Conservation (phyloP, 805 yeast species). For the Candida ulmi region DNA sequence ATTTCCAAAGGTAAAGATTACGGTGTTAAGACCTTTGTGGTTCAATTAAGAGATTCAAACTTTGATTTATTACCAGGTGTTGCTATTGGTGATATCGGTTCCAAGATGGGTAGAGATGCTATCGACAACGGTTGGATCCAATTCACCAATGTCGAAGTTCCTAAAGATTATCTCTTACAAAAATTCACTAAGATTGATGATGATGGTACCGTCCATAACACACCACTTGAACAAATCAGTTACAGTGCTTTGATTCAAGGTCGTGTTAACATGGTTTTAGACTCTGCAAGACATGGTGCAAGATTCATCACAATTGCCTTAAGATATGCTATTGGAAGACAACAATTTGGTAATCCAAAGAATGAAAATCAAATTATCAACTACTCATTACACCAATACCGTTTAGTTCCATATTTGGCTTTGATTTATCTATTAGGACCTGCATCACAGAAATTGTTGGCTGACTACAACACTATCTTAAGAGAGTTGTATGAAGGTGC, state of each 20-base stretch:
- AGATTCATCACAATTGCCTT: slow-evolving; percentile 78
- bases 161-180: slow-evolving; percentile 76
- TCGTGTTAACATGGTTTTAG: slow-evolving; percentile 83
- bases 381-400: slow-evolving; percentile 84
- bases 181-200: slow-evolving; percentile 67
- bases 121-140: slow-evolving; percentile 97
- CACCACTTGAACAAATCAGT: slow-evolving; percentile 82
- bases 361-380: slow-evolving; percentile 73
- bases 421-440: slow-evolving; percentile 71
- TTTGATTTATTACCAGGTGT: slow-evolving; percentile 76
- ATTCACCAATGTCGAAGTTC: slow-evolving; percentile 76
- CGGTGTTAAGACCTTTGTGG: slow-evolving; percentile 92
- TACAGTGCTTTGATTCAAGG: slow-evolving; percentile 87
- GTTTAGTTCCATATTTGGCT: slow-evolving; percentile 81
- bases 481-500: slow-evolving; percentile 44
- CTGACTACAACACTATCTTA: slow-evolving; percentile 44
- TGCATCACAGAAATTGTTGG: slow-evolving; percentile 58
- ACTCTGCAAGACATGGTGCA: slow-evolving; percentile 75
- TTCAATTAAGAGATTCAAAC: slow-evolving; percentile 76
- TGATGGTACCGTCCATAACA: slow-evolving; percentile 59
- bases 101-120: slow-evolving; percentile 94
- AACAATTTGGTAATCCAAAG: slow-evolving; percentile 57
- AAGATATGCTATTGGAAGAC: slow-evolving; percentile 55
- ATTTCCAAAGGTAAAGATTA: slow-evolving; percentile 78
- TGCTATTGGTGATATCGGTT: slow-evolving; percentile 85